Evolutionary conservation across 306 rosid genomes (phyloP).

Genomic region (Glycyrrhiza uralensis): DNA sequence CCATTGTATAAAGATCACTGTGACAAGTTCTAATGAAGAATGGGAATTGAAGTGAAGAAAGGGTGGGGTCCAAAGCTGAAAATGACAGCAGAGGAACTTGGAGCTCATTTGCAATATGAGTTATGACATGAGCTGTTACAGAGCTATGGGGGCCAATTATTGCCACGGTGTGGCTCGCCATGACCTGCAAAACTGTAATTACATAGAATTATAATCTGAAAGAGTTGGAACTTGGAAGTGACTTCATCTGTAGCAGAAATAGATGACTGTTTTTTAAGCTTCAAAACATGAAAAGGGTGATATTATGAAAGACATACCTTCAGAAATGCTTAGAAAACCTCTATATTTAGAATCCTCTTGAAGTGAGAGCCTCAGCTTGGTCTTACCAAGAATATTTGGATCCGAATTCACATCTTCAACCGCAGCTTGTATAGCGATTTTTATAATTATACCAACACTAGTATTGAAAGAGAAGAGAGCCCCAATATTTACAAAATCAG

Average conservation of each 20-base stretch:
- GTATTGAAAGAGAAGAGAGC: constrained; percentile 58
- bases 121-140: constrained; percentile 80
- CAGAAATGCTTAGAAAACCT: constrained; percentile 80
- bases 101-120: constrained; percentile 90
- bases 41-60: constrained; percentile 89
- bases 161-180: constrained; percentile 72
- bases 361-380: constrained; percentile 46
- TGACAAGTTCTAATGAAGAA: constrained; percentile 73
- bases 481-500: constrained; percentile 65
- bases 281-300: not conserved
- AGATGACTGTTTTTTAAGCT: not conserved
- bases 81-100: constrained; percentile 79
- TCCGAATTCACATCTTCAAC: constrained; percentile 76
- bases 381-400: constrained; percentile 60
- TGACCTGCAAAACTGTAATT: constrained; percentile 71
- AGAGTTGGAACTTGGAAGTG: constrained; percentile 7
- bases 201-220: constrained; percentile 13
- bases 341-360: constrained; percentile 76
- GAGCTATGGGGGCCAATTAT: constrained; percentile 92
- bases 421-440: constrained; percentile 67
- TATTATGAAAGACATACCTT: constrained; percentile 54
- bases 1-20: constrained; percentile 75
- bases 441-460: constrained; percentile 55
- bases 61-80: constrained; percentile 80
- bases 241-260: not conserved